Conservation (phyloP, 208 protist genomes). For the Acanthamoeba rhysodes region DNA sequence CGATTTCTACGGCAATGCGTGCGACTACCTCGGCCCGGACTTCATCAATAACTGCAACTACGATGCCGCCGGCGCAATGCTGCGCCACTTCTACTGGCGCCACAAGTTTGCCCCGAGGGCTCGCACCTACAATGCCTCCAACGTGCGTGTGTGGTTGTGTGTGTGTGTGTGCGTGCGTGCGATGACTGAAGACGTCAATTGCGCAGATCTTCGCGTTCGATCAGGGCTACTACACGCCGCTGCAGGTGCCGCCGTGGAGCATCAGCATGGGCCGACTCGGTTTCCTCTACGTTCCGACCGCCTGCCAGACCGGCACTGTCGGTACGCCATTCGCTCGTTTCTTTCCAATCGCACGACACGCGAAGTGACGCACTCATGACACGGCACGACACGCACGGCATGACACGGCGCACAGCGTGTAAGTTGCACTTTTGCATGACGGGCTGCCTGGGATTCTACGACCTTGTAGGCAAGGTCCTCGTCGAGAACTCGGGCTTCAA, state of each 20-base stretch:
- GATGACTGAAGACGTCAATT: background rate
- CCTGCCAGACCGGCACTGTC: background rate
- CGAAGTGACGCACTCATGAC: too few species aligned
- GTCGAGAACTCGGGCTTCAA: slow-evolving; percentile 72
- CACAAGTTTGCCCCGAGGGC: background rate
- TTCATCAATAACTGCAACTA: slow-evolving; percentile 16
- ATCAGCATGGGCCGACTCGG: background rate
- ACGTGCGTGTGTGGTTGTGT: background rate
- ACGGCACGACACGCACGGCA: too few species aligned
- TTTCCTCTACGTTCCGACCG: background rate
- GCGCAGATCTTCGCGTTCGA: background rate
- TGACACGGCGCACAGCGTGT: background rate
- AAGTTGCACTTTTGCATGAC: slow-evolving; percentile 11
- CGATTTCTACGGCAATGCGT: background rate
- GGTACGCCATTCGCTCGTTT: background rate
- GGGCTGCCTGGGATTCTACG: background rate
- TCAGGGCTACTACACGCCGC: background rate
- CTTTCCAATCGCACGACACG: too few species aligned
- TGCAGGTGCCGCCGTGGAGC: background rate
- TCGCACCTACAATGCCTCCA: background rate
- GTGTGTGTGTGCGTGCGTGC: too few species aligned
- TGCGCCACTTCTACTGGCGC: background rate
- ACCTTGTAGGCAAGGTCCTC: background rate
- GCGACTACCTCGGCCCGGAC: background rate
- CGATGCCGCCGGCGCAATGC: background rate